A percentile compares a stretch with the other conserved stretches of the same genome.
phyloP scores from a whole-genome alignment of 371 early-diverging fungal species.

The Mortierella sp. region DNA sequence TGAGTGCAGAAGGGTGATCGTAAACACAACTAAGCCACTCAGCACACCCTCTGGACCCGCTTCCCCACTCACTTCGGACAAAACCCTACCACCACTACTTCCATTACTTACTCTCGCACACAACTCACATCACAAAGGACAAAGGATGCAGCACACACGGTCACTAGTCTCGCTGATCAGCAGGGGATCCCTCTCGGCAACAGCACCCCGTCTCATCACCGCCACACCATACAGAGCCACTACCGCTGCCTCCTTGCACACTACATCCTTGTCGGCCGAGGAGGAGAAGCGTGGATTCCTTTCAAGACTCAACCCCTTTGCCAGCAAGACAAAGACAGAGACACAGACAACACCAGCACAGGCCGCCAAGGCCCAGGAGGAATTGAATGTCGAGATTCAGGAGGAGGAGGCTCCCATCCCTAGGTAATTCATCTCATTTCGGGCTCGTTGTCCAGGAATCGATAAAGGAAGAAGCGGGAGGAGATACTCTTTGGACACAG shows the following conservation, averaged over 20 bases:
- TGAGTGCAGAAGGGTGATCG: too few relatives aligned
- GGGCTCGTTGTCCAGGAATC: too few relatives aligned
- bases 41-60: neutral
- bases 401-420: slow-evolving; percentile 38
- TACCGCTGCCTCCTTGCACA: slow-evolving; percentile 28
- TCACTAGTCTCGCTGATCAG: slow-evolving; percentile 20
- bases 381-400: slow-evolving; percentile 41
- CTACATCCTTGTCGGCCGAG: slow-evolving; percentile 21
- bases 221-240: neutral
- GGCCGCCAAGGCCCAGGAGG: slow-evolving; percentile 18
- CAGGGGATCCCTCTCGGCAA: slow-evolving; percentile 3
- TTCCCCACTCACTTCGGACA: neutral
- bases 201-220: neutral
- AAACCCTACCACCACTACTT: neutral
- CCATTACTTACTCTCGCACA: neutral
- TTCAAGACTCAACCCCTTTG: slow-evolving; percentile 53
- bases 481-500: neutral
- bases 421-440: too few relatives aligned
- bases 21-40: slow-evolving; percentile 5
- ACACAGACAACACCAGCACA: slow-evolving; percentile 8
- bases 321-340: slow-evolving; percentile 16
- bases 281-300: slow-evolving; percentile 54
- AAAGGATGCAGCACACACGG: slow-evolving; percentile 26
- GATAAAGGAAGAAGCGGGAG: too few relatives aligned
- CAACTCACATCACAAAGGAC: neutral